Evolutionary conservation across 2,329 filamentous ascomycete species (phyloP).

Genomic region (Seiridium unicorne): DNA sequence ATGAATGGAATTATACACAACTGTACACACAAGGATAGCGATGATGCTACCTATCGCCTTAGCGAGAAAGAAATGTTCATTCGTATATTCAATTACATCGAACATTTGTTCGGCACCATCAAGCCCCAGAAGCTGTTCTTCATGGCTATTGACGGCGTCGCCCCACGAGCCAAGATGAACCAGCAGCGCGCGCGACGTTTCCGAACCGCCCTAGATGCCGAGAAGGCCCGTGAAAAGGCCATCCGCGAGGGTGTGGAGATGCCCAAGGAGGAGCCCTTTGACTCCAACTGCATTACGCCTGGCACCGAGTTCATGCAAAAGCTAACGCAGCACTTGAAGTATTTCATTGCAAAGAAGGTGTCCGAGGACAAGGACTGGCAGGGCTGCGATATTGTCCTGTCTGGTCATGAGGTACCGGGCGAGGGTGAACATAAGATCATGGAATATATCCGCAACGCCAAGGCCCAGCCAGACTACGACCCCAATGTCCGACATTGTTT

Average conservation of each 20-base stretch:
- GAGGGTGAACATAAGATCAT: conserved; percentile 99
- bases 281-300: conserved; percentile 98
- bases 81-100: conserved; percentile 99
- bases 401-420: conserved; percentile 94
- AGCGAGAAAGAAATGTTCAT: conserved; percentile 99
- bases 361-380: conserved; percentile 98
- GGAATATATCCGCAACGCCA: conserved; percentile 98
- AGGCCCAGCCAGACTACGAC: conserved; percentile 90
- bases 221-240: conserved; percentile 88
- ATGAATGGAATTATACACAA: conserved; percentile 99
- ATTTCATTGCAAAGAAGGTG: conserved; percentile 98
- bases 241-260: conserved; percentile 85
- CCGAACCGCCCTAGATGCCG: conserved; percentile 87
- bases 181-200: conserved; percentile 96
- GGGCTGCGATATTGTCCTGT: conserved; percentile 91
- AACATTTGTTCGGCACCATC: conserved; percentile 97
- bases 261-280: conserved; percentile 92
- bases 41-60: conserved; percentile 87
- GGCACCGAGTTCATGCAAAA: conserved; percentile 98
- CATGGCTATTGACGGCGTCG: conserved; percentile 98
- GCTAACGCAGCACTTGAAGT: conserved; percentile 88
- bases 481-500: conserved; percentile 93
- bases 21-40: conserved; percentile 95
- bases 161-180: conserved; percentile 98
- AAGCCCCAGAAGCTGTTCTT: conserved; percentile 98